Evolutionary conservation across 2,329 filamentous ascomycete species (phyloP).

Genomic region (Zarea fungicola): DNA sequence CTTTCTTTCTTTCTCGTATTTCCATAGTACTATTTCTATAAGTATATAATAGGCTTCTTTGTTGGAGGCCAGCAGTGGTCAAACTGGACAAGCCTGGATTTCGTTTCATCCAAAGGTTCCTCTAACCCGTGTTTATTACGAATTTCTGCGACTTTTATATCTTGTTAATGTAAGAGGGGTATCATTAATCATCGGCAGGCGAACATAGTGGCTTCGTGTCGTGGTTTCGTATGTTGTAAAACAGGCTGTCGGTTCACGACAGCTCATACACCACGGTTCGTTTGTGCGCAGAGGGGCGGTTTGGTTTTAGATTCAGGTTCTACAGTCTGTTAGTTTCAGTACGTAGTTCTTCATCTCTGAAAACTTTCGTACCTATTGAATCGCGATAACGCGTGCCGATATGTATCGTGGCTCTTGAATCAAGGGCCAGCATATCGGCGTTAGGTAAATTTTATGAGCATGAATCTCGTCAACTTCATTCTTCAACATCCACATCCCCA

Average conservation of each 20-base stretch:
- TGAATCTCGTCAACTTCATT: conserved; percentile 17
- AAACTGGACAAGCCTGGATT: too few relatives aligned
- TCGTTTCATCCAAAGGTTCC: too few relatives aligned
- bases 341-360: background rate
- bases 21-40: background rate
- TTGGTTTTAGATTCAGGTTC: background rate
- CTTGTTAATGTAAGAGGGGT: background rate
- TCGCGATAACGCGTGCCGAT: conserved; percentile 24
- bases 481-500: conserved; percentile 17
- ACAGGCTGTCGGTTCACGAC: background rate
- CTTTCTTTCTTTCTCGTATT: background rate
- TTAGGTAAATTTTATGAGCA: background rate
- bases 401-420: conserved; percentile 16
- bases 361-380: conserved; percentile 22
- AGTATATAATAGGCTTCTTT: too few relatives aligned
- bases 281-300: background rate
- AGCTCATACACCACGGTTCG: background rate
- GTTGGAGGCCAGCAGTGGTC: too few relatives aligned
- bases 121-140: too few relatives aligned
- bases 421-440: conserved; percentile 22
- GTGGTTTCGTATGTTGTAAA: background rate
- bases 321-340: background rate
- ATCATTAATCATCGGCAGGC: background rate
- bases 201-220: background rate
- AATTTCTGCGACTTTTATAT: too few relatives aligned